phyloP scores from a whole-genome alignment of 148 eudicot genomes.

The Silene uniflora region DNA sequence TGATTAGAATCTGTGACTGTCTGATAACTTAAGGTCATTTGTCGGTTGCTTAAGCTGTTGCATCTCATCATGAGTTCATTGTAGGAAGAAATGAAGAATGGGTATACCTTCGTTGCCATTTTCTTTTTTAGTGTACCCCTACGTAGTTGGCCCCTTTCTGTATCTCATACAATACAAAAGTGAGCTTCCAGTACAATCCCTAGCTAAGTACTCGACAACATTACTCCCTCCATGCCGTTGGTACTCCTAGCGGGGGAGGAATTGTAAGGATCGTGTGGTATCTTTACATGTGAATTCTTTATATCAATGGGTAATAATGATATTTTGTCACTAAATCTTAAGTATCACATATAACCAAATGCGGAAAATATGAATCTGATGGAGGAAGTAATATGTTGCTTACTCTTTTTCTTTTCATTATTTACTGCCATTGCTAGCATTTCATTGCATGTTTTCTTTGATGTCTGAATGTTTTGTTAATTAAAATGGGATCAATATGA shows the following conservation, averaged over 20 bases:
- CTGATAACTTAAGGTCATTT: not conserved
- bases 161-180: too few species aligned
- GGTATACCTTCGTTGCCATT: not conserved
- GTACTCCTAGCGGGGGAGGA: not conserved
- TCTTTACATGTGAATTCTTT: not conserved
- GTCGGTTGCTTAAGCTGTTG: not conserved
- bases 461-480: not conserved
- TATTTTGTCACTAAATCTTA: too few species aligned
- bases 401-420: not conserved
- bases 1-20: not conserved
- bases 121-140: too few species aligned
- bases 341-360: not conserved
- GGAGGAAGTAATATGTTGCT: not conserved
- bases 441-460: not conserved
- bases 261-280: not conserved
- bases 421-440: not conserved
- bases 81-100: not conserved
- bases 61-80: conserved; percentile 3
- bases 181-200: too few species aligned
- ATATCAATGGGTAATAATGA: not conserved
- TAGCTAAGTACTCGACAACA: too few species aligned
- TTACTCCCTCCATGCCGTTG: not conserved
- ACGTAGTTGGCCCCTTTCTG: too few species aligned
- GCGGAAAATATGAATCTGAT: too few species aligned
- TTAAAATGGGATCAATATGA: conserved; percentile 12